A percentile compares a stretch with the other conserved stretches of the same genome.
These are phyloP conservation scores for Auricularia auricula-judae DNA, from an alignment of 768 basidiomycete genomes.

Conservation along the genomic window DNA sequence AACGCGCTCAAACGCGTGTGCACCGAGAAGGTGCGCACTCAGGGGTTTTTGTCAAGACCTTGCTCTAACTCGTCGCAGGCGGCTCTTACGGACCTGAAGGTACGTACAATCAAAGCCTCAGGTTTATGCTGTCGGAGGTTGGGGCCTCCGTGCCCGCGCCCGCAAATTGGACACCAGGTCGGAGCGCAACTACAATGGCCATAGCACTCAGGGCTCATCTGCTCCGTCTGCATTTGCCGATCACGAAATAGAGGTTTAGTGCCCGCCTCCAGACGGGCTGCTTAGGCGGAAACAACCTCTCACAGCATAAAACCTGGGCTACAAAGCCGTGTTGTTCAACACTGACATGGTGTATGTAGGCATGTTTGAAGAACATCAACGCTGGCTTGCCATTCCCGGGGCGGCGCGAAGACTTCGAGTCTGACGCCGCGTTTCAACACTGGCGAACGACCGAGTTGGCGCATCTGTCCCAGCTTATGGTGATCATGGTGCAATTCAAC, in stretches of 20 bases:
- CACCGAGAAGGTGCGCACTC: constrained; percentile 55
- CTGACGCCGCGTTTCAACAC: constrained; percentile 68
- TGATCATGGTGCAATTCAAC: constrained; percentile 75
- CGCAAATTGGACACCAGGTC: no score
- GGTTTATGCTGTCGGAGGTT: no score
- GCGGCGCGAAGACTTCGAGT: constrained; percentile 76
- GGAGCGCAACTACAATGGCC: no score
- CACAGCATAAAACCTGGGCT: no score
- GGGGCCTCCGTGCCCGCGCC: no score
- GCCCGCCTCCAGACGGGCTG: no score
- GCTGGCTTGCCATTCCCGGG: constrained; percentile 77
- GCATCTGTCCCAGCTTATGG: constrained; percentile 78
- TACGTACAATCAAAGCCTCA: constrained; percentile 15
- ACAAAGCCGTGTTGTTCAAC: not conserved
- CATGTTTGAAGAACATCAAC: constrained; percentile 85
- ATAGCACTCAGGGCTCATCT: no score
- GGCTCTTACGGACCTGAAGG: constrained; percentile 81
- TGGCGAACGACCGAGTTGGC: constrained; percentile 78
- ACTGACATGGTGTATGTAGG: constrained; percentile 31
- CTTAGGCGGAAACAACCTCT: no score
- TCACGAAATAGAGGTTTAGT: no score
- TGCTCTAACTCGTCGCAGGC: constrained; percentile 33
- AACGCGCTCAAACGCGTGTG: constrained; percentile 52
- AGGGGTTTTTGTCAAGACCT: no score
- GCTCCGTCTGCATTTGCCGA: no score